These are phyloP conservation scores for Talaromyces sp. DNA, from an alignment of 2,329 filamentous ascomycete species.

Conservation along the genomic window DNA sequence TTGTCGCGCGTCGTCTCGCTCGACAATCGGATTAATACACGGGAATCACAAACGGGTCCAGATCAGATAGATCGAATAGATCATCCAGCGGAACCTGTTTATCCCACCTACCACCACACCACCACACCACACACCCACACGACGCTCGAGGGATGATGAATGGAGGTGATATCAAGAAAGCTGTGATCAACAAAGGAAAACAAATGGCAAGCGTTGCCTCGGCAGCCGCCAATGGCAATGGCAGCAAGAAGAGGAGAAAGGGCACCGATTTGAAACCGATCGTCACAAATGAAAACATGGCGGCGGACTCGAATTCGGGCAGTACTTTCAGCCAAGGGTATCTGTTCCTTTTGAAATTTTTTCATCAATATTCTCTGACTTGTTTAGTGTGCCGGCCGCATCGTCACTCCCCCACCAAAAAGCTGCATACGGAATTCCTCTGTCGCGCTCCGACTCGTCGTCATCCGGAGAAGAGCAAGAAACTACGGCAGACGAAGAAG, in stretches of 20 bases:
- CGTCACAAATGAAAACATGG: slow-evolving; percentile 59
- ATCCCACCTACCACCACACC: background rate
- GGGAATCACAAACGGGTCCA: background rate
- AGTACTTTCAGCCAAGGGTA: slow-evolving; percentile 47
- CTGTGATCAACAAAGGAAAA: slow-evolving; percentile 64
- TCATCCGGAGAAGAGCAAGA: slow-evolving; percentile 81
- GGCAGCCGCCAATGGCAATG: slow-evolving; percentile 52
- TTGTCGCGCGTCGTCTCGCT: slow-evolving; percentile 2
- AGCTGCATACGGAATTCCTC: slow-evolving; percentile 51
- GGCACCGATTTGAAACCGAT: slow-evolving; percentile 63
- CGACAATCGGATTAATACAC: background rate
- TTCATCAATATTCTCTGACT: background rate
- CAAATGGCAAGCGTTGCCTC: slow-evolving; percentile 54
- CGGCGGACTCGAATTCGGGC: slow-evolving; percentile 40
- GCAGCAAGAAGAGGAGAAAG: slow-evolving; percentile 64
- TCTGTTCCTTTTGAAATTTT: slow-evolving; percentile 17
- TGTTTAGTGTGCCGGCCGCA: slow-evolving; percentile 25
- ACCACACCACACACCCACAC: slow-evolving; percentile 15
- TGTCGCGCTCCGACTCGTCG: slow-evolving; percentile 70
- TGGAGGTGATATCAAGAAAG: slow-evolving; percentile 62
- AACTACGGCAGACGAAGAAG: slow-evolving; percentile 95
- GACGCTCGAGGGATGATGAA: slow-evolving; percentile 51
- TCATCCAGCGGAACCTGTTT: slow-evolving; percentile 4
- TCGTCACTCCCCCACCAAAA: slow-evolving; percentile 45
- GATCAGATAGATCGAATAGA: background rate